Conservation (phyloP, 2,329 filamentous ascomycete genomes). For the Penicillium olsonii region DNA sequence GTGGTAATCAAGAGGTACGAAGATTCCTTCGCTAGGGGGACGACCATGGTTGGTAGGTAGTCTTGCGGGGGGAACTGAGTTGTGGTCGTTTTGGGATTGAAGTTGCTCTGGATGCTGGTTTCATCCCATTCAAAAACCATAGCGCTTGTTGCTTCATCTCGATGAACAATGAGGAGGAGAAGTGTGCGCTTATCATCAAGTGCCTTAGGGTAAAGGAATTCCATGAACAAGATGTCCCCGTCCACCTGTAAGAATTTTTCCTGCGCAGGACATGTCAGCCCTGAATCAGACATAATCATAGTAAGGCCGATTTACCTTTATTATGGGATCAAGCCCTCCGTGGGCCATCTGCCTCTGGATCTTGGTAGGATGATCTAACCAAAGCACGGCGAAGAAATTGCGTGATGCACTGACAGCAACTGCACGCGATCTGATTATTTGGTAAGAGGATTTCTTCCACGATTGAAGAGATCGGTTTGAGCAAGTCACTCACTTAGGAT, state of each 20-base stretch:
- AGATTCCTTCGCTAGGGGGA: slow-evolving; percentile 70
- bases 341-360: slow-evolving; percentile 54
- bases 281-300: neutral
- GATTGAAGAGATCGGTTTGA: neutral
- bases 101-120: slow-evolving; percentile 55
- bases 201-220: slow-evolving; percentile 74
- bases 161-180: slow-evolving; percentile 65
- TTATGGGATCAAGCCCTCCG: slow-evolving; percentile 61
- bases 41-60: slow-evolving; percentile 67
- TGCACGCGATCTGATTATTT: slow-evolving; percentile 49
- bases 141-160: slow-evolving; percentile 48
- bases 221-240: slow-evolving; percentile 80
- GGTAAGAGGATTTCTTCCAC: neutral
- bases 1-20: slow-evolving; percentile 71
- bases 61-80: slow-evolving; percentile 29
- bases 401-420: slow-evolving; percentile 71
- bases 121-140: slow-evolving; percentile 59
- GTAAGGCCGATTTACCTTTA: slow-evolving; percentile 44
- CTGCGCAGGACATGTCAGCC: slow-evolving; percentile 26
- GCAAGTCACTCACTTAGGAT: slow-evolving; percentile 64
- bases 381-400: slow-evolving; percentile 70
- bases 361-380: slow-evolving; percentile 60
- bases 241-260: slow-evolving; percentile 57
- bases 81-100: neutral
- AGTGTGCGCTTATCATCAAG: slow-evolving; percentile 71